A percentile compares a stretch with the other conserved stretches of the same genome.
Conservation (phyloP, 495 filamentous ascomycete genomes). For the Neurospora sp. region DNA sequence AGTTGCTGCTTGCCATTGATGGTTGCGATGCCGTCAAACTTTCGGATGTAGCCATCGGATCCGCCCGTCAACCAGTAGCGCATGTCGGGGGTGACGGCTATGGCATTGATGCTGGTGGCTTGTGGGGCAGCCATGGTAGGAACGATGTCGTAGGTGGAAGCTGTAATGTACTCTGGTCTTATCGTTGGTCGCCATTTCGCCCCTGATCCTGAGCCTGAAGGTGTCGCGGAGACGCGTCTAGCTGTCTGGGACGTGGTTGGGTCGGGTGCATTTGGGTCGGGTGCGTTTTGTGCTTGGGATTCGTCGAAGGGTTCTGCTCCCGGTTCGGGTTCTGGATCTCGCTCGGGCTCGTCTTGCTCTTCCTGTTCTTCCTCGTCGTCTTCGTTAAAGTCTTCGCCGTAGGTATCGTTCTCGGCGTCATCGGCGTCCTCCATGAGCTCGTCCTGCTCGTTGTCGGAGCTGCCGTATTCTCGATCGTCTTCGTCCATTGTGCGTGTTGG, state of each 20-base stretch:
- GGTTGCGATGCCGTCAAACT: slow-evolving; percentile 90
- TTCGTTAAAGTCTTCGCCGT: slow-evolving; percentile 47
- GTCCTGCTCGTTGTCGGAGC: slow-evolving; percentile 51
- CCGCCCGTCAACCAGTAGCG: slow-evolving; percentile 92
- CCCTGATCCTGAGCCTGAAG: slow-evolving; percentile 31
- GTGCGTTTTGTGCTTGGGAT: slow-evolving; percentile 38
- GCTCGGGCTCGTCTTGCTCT: slow-evolving; percentile 38
- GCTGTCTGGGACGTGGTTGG: slow-evolving; percentile 5
- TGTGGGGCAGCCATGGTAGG: slow-evolving; percentile 95
- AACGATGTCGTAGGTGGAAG: slow-evolving; percentile 87
- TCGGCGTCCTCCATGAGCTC: slow-evolving; percentile 57
- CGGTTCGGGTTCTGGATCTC: slow-evolving; percentile 11
- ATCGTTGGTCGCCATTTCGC: slow-evolving; percentile 50
- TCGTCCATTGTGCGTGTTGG: slow-evolving; percentile 23
- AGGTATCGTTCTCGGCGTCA: slow-evolving; percentile 48
- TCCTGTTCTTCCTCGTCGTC: slow-evolving; percentile 48
- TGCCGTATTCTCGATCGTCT: slow-evolving; percentile 35
- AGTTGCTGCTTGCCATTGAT: slow-evolving; percentile 89
- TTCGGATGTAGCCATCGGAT: slow-evolving; percentile 86
- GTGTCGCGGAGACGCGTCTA: slow-evolving; percentile 38
- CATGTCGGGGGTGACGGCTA: slow-evolving; percentile 88
- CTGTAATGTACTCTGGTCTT: slow-evolving; percentile 70
- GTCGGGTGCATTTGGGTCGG: slow-evolving; percentile 45
- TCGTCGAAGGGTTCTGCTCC: slow-evolving; percentile 16
- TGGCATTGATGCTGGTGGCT: slow-evolving; percentile 88